Base-by-base conservation (phyloP, 2,329 filamentous ascomycete species). In the Pestalotiopsis sp. region DNA sequence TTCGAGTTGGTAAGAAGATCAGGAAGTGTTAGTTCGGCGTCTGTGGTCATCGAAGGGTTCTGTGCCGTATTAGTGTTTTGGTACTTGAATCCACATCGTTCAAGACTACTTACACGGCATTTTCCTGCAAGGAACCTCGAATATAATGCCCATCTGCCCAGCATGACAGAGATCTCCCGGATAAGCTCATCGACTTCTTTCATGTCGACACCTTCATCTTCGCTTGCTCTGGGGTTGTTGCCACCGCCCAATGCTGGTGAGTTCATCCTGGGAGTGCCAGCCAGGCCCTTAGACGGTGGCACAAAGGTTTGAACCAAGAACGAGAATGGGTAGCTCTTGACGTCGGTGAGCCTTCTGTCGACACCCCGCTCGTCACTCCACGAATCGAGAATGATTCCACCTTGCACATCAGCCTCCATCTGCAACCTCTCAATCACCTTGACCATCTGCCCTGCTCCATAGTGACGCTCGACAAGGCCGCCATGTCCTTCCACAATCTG, bases 311-410 rank as follows among this genome's bases (percentile, higher is more conserved):
- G 95, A 0, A 98, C 95, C 59, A 99, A 84, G 77, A 99, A 99
- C 0, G 95, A 97, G 79, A 97, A 99, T 0, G 96, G 95, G 78
- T 99, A 99, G 67, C 95, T 97, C 82, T 97, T 98, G 80, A 97
- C 94, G 76, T 99, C 96, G 2, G 93, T 98, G 70, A 99, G 84
- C 77, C 92, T 94, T 74, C 95, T 89, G 77, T 95, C 93, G 62
- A 99, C 89, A 69, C 85, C 88, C 69, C 94, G 89, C 77, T 98
- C 95, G 72, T 99, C 96, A 67, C 91, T 91, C 94, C 96, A 99
- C 0, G 95, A 96, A 78, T 99, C 96, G 66, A 99, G 84, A 69
- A 99, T 91, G 73, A 98, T 97, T 72, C 96, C 96, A 23, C 95
- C 96, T 81, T 99, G 96, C 1, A 97, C 92, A 80, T 99, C 96